Conservation (phyloP, 257 asterid species). For the Solanum okadae region DNA sequence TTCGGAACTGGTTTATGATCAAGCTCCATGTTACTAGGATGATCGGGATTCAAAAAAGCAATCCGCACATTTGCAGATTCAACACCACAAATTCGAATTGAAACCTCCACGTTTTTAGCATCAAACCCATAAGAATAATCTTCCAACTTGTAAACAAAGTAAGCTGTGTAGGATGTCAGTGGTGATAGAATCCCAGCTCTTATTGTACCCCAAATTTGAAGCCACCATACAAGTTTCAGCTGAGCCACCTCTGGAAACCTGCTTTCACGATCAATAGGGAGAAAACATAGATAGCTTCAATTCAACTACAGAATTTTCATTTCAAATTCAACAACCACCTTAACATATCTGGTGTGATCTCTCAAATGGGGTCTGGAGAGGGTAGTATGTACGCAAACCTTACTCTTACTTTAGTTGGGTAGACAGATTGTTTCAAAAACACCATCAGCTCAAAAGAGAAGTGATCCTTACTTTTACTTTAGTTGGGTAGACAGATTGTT, state of each 20-base stretch:
- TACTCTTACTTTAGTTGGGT: neutral
- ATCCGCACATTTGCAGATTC: neutral
- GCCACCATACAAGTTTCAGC: neutral
- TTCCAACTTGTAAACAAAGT: neutral
- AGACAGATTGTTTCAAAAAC: neutral
- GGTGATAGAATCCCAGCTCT: neutral
- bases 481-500: neutral
- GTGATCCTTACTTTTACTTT: neutral
- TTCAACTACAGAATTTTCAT: neutral
- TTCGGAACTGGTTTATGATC: neutral
- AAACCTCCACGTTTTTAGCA: neutral
- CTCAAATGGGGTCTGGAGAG: neutral
- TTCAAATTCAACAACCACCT: neutral
- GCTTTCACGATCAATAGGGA: neutral
- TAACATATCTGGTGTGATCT: neutral
- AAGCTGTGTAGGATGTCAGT: neutral
- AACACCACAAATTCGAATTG: neutral
- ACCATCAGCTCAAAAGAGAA: no score
- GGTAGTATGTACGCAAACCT: neutral
- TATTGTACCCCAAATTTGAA: neutral
- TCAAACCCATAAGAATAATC: neutral
- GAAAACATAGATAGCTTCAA: neutral
- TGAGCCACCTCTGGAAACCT: neutral
- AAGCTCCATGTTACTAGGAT: neutral
- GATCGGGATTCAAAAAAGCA: neutral